Evolutionary conservation across 768 basidiomycete genomes (phyloP), one percentile per base, ranked within the genome.

Genomic region (Pisolithus marmoratus): DNA sequence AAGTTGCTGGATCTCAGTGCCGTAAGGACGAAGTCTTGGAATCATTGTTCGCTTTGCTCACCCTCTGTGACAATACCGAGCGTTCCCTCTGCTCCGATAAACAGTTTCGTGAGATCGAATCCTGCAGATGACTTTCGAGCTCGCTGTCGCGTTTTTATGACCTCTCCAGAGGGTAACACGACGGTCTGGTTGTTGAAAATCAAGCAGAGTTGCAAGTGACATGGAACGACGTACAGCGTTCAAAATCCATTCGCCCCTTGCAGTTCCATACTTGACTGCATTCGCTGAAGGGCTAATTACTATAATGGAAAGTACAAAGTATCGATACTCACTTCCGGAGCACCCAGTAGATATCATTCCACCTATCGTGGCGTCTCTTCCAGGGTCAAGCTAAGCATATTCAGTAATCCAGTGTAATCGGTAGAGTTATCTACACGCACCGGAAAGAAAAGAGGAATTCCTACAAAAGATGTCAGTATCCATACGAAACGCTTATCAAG

Each of bases 11-110:
- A 22, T 17, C 29, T 26, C 4, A 12, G 53, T 22, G 19, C 3
- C 14, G 14, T 46, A 31, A 46, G 14, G n/a, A 24, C 24, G 20
- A 26, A 19, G 8, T 24, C 24, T 19, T 17, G 7, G 15, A 5
- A 6, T 17, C 2, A 8, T 27, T 9, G 36, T 22, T 23, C 41
- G 14, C 31, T 41, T 26, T 17, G 45, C 64, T 38, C 48, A 76
- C 85, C 83, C 73, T 93, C 90, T 0, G 87, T 90, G 14, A 93
- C 81, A 56, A 93, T 85, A 2, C 90, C 90, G 27, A 92, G 66
- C 0, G 89, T 92, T 2, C 90, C 90, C 67, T 93, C 90, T 2
- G 87, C 87, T 4, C 90, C 90, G 50, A 91, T 85, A 69, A 91
- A 90, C 5, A 90, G 63, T 64, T 91, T 91, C 0, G 87, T 90